Percentiles rank a stretch among this genome's conserved stretches.
Evolutionary conservation across 805 yeast genomes (phyloP).

Genomic region (Helenozyma baotianmanensis): DNA sequence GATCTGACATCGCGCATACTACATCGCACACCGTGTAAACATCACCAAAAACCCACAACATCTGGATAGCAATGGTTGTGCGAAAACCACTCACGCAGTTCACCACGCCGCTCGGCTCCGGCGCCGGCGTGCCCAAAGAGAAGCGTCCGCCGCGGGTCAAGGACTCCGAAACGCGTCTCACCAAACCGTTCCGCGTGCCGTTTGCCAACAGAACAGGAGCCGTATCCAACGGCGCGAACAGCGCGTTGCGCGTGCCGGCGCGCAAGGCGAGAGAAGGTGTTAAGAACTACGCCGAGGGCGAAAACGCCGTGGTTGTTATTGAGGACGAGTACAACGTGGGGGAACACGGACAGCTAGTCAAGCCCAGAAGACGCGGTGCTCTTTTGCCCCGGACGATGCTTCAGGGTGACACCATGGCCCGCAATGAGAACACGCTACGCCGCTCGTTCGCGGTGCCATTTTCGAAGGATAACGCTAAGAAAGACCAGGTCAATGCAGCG

Average conservation of each 20-base stretch:
- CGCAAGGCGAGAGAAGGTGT: conserved; percentile 28
- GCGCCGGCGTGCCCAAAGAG: conserved; percentile 60
- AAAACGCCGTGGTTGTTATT: background rate
- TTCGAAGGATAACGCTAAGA: conserved; percentile 30
- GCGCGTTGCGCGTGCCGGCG: conserved; percentile 14
- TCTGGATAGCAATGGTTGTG: conserved; percentile 19
- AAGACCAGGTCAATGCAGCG: conserved; percentile 24
- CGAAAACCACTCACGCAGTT: conserved; percentile 35
- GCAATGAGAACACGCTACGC: conserved; percentile 33
- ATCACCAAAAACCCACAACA: too few relatives aligned
- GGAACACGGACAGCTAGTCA: conserved; percentile 26
- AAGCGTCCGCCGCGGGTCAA: conserved; percentile 51
- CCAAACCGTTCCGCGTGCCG: conserved; percentile 69
- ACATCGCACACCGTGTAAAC: too few relatives aligned
- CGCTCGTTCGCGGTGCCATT: conserved; percentile 63
- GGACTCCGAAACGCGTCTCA: conserved; percentile 48
- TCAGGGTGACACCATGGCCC: conserved; percentile 29
- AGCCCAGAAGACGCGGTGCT: conserved; percentile 48
- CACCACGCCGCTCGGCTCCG: conserved; percentile 56
- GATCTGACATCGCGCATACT: too few relatives aligned
- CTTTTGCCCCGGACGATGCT: conserved; percentile 51
- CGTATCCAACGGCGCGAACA: conserved; percentile 6
- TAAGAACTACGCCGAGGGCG: conserved; percentile 28
- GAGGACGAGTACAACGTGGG: conserved; percentile 23
- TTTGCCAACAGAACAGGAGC: conserved; percentile 26